Base-by-base conservation (phyloP, 2,329 filamentous ascomycete species). In the Huntiella decipiens region DNA sequence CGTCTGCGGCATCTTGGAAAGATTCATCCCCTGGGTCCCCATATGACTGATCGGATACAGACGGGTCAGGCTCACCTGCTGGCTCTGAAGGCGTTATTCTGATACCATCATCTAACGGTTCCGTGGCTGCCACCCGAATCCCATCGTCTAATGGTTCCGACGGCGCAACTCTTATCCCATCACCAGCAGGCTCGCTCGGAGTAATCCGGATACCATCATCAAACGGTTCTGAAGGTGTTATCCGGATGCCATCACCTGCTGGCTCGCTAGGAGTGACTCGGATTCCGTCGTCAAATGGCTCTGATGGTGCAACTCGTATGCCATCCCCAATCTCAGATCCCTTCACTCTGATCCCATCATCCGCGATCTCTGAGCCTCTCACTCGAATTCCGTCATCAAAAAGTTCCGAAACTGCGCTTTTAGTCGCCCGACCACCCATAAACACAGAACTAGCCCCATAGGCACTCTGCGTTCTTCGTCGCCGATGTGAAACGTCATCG, bases 261-360 rank as follows among this genome's bases (percentile, higher is more conserved):
- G 44, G 31, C 32, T 49, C 40, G n/a, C 34, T 44, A 3, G 38
- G 38, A 12, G 43, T 34, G 11, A 49, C 51, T 10, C 58, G 52
- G 31, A 58, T 57, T 1, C 57, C 55, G 49, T 61, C 58, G 17
- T 57, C 56, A 3, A 11, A 19, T 3, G 46, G 46, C 15, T 44
- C 46, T 4, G 37, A 48, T 2, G 46, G 42, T 4, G 42, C 41
- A 6, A 48, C 42, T 38, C 46, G 38, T 12, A 45, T 37, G 58
- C 57, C 15, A 56, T 41, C 44, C 53, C 57, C 17, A 32, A 34
- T 10, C 28, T 48, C 46, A 36, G 46, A 44, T 2, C 68, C 63
- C 8, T 53, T 62, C n/a, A 71, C 61, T 15, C 67, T 60, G 34
- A 67, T 67, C 2, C 66, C 66, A 48, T 66, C 63, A 47, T 65